A percentile compares a stretch with the other conserved stretches of the same genome.
Conservation (phyloP, 2,329 filamentous ascomycete genomes). For the Cladosporium sp. region DNA sequence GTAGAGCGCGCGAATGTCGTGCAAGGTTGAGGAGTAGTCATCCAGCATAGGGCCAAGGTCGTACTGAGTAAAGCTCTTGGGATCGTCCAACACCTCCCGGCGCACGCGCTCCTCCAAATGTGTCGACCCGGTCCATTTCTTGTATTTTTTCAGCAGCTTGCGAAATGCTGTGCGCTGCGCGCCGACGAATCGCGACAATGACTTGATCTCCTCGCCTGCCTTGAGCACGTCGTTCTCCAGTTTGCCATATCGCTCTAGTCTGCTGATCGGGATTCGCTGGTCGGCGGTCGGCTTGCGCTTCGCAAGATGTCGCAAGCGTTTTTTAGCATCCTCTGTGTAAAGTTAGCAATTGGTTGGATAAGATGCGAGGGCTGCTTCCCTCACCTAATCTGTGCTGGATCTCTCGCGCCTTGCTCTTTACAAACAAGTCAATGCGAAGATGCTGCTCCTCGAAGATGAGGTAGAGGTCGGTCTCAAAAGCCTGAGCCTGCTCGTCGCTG, state of each 20-base stretch:
- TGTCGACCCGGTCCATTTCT: constrained; percentile 76
- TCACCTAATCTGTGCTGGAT: constrained; percentile 57
- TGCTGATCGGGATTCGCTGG: constrained; percentile 36
- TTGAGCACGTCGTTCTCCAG: constrained; percentile 46
- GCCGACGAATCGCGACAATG: constrained; percentile 63
- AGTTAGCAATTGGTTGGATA: constrained; percentile 8
- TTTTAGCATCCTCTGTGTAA: constrained; percentile 22
- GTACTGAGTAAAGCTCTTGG: constrained; percentile 65
- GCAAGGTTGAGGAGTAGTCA: constrained; percentile 43
- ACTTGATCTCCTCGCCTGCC: constrained; percentile 66
- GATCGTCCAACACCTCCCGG: constrained; percentile 57
- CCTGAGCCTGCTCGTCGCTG: constrained; percentile 45
- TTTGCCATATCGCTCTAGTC: constrained; percentile 45
- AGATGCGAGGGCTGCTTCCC: background rate
- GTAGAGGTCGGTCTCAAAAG: constrained; percentile 68
- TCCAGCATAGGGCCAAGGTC: constrained; percentile 52
- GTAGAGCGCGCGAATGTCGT: constrained; percentile 40
- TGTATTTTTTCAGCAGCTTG: constrained; percentile 81
- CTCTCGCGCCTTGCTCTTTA: constrained; percentile 73
- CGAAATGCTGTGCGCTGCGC: constrained; percentile 71
- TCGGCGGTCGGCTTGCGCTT: constrained; percentile 18
- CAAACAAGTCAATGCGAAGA: constrained; percentile 70
- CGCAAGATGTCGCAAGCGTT: constrained; percentile 24
- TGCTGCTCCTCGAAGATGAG: constrained; percentile 67
- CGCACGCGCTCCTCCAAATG: constrained; percentile 60